A percentile compares a stretch with the other conserved stretches of the same genome.
Evolutionary conservation across 768 basidiomycete species (phyloP).

Genomic region (Leccinum broughii): DNA sequence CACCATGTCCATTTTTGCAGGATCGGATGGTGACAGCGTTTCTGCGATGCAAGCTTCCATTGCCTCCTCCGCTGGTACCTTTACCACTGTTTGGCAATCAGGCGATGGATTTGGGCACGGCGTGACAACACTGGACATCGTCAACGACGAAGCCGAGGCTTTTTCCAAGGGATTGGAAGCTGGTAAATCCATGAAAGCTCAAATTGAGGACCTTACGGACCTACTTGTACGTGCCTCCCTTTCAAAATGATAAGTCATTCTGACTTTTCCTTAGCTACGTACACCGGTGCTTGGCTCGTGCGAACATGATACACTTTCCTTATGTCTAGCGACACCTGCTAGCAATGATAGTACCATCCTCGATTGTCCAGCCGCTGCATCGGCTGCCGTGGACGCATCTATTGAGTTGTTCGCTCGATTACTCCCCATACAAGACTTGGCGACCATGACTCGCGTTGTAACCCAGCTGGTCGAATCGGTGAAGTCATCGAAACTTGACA

Average conservation of each 20-base stretch:
- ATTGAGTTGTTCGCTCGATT: constrained; percentile 84
- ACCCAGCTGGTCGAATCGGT: constrained; percentile 62
- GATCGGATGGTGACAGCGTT: constrained; percentile 79
- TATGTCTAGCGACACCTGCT: constrained; percentile 54
- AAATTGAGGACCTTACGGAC: constrained; percentile 79
- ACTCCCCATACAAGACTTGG: constrained; percentile 73
- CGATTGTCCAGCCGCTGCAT: constrained; percentile 74
- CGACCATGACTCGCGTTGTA: constrained; percentile 54
- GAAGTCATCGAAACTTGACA: constrained; percentile 78
- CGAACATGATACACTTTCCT: constrained; percentile 81
- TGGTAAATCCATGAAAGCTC: constrained; percentile 68
- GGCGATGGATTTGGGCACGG: constrained; percentile 92
- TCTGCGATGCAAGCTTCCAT: constrained; percentile 92
- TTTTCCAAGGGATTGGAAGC: constrained; percentile 16
- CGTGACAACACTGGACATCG: constrained; percentile 66
- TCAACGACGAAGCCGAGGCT: constrained; percentile 42
- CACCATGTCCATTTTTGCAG: constrained; percentile 78
- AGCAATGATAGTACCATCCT: constrained; percentile 47
- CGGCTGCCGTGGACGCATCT: constrained; percentile 84
- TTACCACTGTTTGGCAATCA: constrained; percentile 83
- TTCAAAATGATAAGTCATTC: neutral
- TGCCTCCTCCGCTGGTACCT: constrained; percentile 78
- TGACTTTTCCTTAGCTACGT: constrained; percentile 34
- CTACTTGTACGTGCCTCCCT: constrained; percentile 54
- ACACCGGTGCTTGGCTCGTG: constrained; percentile 80